Evolutionary conservation across 768 basidiomycete genomes (phyloP).

Genomic region (Amanita phalloides): DNA sequence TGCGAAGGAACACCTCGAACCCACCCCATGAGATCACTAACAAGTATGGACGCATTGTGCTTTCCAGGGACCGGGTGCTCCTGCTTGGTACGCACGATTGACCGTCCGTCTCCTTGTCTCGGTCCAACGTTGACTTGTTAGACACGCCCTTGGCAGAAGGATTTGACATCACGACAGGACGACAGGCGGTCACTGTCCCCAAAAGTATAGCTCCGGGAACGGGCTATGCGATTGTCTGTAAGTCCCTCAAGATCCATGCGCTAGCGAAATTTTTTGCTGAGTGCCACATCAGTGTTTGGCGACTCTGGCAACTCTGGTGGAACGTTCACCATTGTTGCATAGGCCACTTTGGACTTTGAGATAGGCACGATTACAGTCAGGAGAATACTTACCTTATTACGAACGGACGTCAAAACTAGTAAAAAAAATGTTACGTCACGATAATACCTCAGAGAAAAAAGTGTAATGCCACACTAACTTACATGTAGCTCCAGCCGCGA

Average conservation of each 20-base stretch:
- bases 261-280: conserved; percentile 3
- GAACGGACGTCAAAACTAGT: neutral
- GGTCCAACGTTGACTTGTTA: conserved; percentile 5
- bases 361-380: neutral
- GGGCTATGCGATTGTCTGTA: conserved; percentile 34
- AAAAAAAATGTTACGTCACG: neutral
- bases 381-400: neutral
- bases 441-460: neutral
- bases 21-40: conserved; percentile 33
- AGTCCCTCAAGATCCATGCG: conserved; percentile 13
- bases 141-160: conserved; percentile 25
- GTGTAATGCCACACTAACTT: conserved; percentile 1
- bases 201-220: conserved; percentile 19
- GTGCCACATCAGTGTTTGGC: conserved; percentile 31
- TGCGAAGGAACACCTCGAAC: conserved; percentile 25
- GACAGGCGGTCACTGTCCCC: conserved; percentile 29
- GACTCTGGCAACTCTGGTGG: conserved; percentile 42
- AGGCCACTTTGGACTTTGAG: neutral
- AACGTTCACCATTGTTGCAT: conserved; percentile 28
- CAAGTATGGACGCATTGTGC: conserved; percentile 25
- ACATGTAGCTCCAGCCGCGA: neutral
- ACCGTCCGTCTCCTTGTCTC: neutral
- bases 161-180: conserved; percentile 25
- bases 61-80: conserved; percentile 20
- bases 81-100: conserved; percentile 21